A percentile compares a stretch with the other conserved stretches of the same genome.
phyloP scores from a whole-genome alignment of 495 filamentous ascomycete genomes.

The Xylaria telfairii region DNA sequence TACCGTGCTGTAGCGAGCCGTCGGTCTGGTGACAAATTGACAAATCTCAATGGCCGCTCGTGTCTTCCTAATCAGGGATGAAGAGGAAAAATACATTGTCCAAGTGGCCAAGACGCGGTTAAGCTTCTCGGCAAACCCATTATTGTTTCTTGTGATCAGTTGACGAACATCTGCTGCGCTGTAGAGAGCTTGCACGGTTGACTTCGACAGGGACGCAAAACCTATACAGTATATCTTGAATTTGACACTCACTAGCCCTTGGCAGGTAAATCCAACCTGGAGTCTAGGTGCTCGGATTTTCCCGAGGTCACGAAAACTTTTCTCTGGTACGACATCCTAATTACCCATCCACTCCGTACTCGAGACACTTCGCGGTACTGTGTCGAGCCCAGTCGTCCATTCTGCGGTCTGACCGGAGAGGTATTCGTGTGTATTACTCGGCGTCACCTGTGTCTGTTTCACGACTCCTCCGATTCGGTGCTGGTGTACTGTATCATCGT shows the following conservation, averaged over 20 bases:
- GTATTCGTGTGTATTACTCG: neutral
- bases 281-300: neutral
- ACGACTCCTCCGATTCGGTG: neutral
- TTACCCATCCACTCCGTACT: neutral
- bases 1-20: slow-evolving; percentile 8
- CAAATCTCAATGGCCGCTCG: neutral
- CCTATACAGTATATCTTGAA: neutral
- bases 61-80: neutral
- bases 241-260: neutral
- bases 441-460: slow-evolving; percentile 3
- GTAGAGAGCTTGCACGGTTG: too few relatives aligned
- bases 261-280: neutral
- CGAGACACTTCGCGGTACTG: neutral
- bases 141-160: neutral
- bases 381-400: neutral
- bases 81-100: neutral
- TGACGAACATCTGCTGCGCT: neutral
- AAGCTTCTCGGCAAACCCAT: neutral
- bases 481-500: neutral
- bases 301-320: neutral
- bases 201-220: neutral
- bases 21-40: neutral
- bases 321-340: neutral
- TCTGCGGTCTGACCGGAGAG: neutral
- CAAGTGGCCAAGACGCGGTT: neutral